Evolutionary conservation across 768 basidiomycete species (phyloP), one percentile per base, ranked within the genome.

Genomic region (Kwoniella heveanensis): DNA sequence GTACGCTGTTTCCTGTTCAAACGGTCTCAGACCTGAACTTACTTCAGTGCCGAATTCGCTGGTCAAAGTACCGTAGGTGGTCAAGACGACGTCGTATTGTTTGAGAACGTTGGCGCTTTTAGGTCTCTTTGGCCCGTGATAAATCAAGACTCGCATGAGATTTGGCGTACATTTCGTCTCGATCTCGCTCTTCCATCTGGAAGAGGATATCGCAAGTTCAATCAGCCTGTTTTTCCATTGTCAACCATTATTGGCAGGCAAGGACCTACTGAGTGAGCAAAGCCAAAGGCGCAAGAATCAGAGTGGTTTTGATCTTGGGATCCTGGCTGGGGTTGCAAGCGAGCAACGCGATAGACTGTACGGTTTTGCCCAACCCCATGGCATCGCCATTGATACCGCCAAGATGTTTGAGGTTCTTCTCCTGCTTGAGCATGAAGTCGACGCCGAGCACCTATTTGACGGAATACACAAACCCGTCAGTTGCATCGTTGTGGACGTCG

Each of bases 21-120:
- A 44, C 10, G 39, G 19, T 3, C 10, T 44, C 9, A 19, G 10
- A 17, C 4, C 8, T 7, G 8, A 19, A 76, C 78, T 62, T 58
- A 75, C 64, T 72, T 77, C 51, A 27, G 44, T 39, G 49, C 71
- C 58, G 70, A 65, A 30, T 73, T 91, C 87, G 37, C 79, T 76
- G 56, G 82, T 83, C n/a, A 90, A 80, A 0, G 88, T 90, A 60
- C 88, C 87, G 68, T 90, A 88, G 80, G 73, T 87, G 71, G 90
- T 91, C 55, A 92, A 83, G 9, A 90, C 85, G 3, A 88, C 81
- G 68, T 90, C 87, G 71, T 85, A 85, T 48, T 83, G 78, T 60
- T 83, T 69, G 1, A 91, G 67, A n/a, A 86, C 83, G 8, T 82
- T 79, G 55, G 79, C 80, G 36, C 73, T 83, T 68, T 80, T 85